These are phyloP conservation scores for Trichothecium sympodiale DNA, from an alignment of 2,329 filamentous ascomycete genomes.

Conservation along the genomic window DNA sequence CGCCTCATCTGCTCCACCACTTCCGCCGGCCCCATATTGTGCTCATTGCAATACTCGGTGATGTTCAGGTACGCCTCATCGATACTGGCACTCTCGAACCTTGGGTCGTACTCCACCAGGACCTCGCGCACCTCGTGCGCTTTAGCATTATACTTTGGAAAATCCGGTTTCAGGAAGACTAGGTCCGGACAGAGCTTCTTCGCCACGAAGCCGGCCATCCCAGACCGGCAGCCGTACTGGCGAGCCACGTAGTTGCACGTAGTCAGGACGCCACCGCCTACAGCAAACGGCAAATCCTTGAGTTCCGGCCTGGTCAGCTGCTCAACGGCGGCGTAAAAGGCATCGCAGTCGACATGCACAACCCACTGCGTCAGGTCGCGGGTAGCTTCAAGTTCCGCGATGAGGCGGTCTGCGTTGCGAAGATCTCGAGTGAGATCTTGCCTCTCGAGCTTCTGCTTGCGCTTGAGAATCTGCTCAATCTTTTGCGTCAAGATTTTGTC, in stretches of 20 bases:
- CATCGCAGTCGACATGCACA: constrained; percentile 93
- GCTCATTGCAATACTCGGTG: constrained; percentile 67
- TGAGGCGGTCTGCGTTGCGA: constrained; percentile 68
- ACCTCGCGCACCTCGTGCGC: constrained; percentile 78
- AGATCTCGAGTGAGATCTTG: constrained; percentile 63
- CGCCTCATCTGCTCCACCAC: constrained; percentile 67
- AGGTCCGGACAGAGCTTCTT: constrained; percentile 86
- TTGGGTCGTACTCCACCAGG: constrained; percentile 74
- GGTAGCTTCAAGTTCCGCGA: constrained; percentile 65
- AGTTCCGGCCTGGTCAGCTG: constrained; percentile 75
- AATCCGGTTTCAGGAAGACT: constrained; percentile 73
- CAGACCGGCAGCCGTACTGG: constrained; percentile 81
- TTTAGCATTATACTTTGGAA: constrained; percentile 83
- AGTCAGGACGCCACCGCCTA: constrained; percentile 58
- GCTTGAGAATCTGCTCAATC: constrained; percentile 67
- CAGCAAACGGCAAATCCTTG: constrained; percentile 78
- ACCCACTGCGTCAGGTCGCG: constrained; percentile 77
- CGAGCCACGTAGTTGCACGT: constrained; percentile 81
- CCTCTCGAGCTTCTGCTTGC: constrained; percentile 64
- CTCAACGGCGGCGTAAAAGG: constrained; percentile 94
- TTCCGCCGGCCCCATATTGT: constrained; percentile 58
- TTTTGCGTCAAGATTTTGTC: constrained; percentile 78
- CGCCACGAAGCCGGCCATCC: constrained; percentile 93
- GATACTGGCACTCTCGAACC: constrained; percentile 88
- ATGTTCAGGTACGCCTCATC: constrained; percentile 97